Percentiles rank a stretch among this genome's conserved stretches.
These are phyloP conservation scores for Polyporus arcularius DNA, from an alignment of 768 basidiomycete genomes.

Conservation along the genomic window DNA sequence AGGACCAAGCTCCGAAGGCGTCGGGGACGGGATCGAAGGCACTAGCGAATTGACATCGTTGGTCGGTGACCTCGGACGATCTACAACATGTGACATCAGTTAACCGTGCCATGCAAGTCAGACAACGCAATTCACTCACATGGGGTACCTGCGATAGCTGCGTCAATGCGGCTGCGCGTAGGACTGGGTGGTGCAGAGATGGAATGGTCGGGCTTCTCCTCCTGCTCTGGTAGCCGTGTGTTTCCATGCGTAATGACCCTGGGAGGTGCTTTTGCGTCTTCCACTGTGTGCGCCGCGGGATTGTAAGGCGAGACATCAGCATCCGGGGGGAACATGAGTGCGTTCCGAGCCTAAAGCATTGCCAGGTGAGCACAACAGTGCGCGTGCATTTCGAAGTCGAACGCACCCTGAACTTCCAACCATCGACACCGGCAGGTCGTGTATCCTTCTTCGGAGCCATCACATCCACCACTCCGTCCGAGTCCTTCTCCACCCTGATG, in stretches of 20 bases:
- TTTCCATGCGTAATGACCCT: constrained; percentile 75
- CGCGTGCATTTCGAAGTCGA: constrained; percentile 2
- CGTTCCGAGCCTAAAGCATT: constrained; percentile 75
- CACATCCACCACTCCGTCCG: constrained; percentile 52
- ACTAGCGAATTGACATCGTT: constrained; percentile 71
- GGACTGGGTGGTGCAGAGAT: constrained; percentile 80
- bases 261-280: constrained; percentile 42
- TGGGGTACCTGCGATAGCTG: constrained; percentile 90
- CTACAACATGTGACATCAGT: constrained; percentile 37
- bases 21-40: constrained; percentile 84
- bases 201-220: constrained; percentile 48
- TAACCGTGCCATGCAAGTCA: constrained; percentile 7
- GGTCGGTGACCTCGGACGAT: constrained; percentile 61
- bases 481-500: constrained; percentile 22
- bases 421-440: constrained; percentile 71
- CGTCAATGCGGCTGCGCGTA: constrained; percentile 84
- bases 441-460: constrained; percentile 81
- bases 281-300: constrained; percentile 30
- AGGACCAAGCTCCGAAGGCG: constrained; percentile 78
- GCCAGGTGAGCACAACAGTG: constrained; percentile 3
- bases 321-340: constrained; percentile 94
- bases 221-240: constrained; percentile 79
- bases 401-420: constrained; percentile 79
- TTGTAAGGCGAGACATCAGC: constrained; percentile 84
- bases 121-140: constrained; percentile 52